Evolutionary conservation across 2,329 filamentous ascomycete species (phyloP), one percentile per base, ranked within the genome.

Genomic region (Apiospora aurea): DNA sequence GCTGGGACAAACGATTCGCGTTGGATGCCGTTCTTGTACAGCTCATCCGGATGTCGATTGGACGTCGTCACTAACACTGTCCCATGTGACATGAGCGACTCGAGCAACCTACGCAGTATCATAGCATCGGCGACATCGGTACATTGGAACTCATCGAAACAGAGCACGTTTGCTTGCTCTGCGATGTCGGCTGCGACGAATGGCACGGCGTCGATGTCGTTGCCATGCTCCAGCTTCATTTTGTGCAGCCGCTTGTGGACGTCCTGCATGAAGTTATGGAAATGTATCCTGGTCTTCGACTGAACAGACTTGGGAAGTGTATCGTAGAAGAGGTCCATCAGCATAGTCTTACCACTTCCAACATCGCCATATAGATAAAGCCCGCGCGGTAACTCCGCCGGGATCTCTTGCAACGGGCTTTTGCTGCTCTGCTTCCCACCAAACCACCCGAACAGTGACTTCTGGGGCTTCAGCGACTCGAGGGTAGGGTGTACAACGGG

Each of bases 181-280:
- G 96, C 96, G 80, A 99, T 96, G 79, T 96, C 93, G n/a, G 96
- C 96, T 2, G 96, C 96, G 24, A 98, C 92, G 80, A 97, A 96
- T 0, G 96, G 96, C 64, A 98, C 89, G 0, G 91, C 94, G 81
- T 99, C 96, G 51, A 97, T 88, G 76, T 98, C 95, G 79, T 91
- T 95, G 43, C 96, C 96, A 81, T 97, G 90, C 77, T 91, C 85
- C 88, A 96, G 92, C 85, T 97, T 98, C 83, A 97, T 92, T 80
- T 90, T 91, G 85, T 98, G 96, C 78, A 98, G 85, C 73, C 96
- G 89, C 81, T 92, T 94, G 84, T 99, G 96, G 68, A 98, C 93
- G 81, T 97, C 94, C 82, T 98, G 96, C 96, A 99, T 99, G 86
- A 99, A 99, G 82, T 97, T 97, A 86, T 98, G 95, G 83, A 99